Conservation (phyloP, 2,329 filamentous ascomycete genomes). For the Phoma sp. region DNA sequence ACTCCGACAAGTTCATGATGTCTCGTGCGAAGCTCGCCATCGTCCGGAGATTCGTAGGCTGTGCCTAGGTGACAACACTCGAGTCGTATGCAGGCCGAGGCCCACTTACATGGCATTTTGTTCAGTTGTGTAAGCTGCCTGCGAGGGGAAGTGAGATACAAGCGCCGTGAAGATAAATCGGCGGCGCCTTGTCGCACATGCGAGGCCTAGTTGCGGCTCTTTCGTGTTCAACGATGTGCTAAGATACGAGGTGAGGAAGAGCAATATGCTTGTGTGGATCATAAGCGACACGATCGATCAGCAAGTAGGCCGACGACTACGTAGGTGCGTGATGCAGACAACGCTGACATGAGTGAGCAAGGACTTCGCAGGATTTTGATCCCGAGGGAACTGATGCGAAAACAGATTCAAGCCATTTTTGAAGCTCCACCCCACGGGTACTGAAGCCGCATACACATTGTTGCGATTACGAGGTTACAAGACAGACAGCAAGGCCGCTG, state of each 20-base stretch:
- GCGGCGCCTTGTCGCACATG: slow-evolving; percentile 4
- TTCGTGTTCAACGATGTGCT: slow-evolving; percentile 1
- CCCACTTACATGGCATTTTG: not conserved
- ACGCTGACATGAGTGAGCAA: not conserved
- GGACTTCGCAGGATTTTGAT: not conserved
- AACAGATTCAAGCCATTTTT: not conserved
- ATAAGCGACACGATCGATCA: not conserved
- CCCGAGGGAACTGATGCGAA: not conserved
- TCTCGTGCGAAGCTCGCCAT: slow-evolving; percentile 3
- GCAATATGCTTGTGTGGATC: slow-evolving; percentile 14
- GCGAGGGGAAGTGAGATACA: not conserved
- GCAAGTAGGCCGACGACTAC: too few relatives aligned
- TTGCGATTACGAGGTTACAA: not conserved
- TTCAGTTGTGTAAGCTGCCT: not conserved
- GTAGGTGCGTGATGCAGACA: not conserved
- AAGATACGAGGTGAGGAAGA: slow-evolving; percentile 1
- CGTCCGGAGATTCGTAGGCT: not conserved
- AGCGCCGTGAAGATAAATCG: too few relatives aligned
- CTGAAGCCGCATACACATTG: not conserved
- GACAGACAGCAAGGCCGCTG: not conserved
- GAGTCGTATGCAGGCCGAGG: not conserved
- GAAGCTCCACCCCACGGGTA: not conserved
- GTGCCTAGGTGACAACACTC: not conserved
- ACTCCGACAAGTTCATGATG: slow-evolving; percentile 3
- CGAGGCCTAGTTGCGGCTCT: slow-evolving; percentile 3